phyloP scores from a whole-genome alignment of 2,329 filamentous ascomycete genomes.

The Pseudogymnoascus sp. region DNA sequence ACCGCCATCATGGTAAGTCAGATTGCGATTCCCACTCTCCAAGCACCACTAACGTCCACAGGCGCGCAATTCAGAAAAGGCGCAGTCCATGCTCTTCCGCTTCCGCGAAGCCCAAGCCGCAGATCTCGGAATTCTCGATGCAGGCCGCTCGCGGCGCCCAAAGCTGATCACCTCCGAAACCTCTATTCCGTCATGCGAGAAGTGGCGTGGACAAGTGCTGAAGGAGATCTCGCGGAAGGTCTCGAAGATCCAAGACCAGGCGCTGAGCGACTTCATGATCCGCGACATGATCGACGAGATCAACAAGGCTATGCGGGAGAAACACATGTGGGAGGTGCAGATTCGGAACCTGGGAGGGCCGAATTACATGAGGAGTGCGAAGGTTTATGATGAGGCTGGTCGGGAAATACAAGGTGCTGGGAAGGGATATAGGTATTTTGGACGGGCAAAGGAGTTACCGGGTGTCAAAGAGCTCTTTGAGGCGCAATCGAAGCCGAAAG shows the following conservation, averaged over 20 bases:
- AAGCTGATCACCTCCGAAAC: slow-evolving; percentile 85
- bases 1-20: slow-evolving; percentile 26
- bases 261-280: slow-evolving; percentile 93
- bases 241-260: slow-evolving; percentile 85
- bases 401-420: slow-evolving; percentile 59
- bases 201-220: slow-evolving; percentile 95
- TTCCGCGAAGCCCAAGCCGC: slow-evolving; percentile 97
- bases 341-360: slow-evolving; percentile 85
- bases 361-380: slow-evolving; percentile 42
- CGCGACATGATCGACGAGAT: slow-evolving; percentile 98
- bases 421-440: slow-evolving; percentile 93
- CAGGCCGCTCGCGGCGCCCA: slow-evolving; percentile 79
- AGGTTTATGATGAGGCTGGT: slow-evolving; percentile 48
- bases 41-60: slow-evolving; percentile 29
- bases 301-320: slow-evolving; percentile 98
- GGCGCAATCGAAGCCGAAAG: slow-evolving; percentile 55
- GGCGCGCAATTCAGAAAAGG: slow-evolving; percentile 97
- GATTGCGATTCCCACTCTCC: not conserved
- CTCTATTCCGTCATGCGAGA: slow-evolving; percentile 81
- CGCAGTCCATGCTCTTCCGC: slow-evolving; percentile 99
- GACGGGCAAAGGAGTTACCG: slow-evolving; percentile 78
- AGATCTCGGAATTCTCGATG: slow-evolving; percentile 93
- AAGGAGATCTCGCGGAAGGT: slow-evolving; percentile 98
- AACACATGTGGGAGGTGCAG: slow-evolving; percentile 98
- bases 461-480: slow-evolving; percentile 97